Percentiles rank a stretch among this genome's conserved stretches.
Evolutionary conservation across 2,329 filamentous ascomycete genomes (phyloP).

Genomic region (Dactylella cylindrospora): DNA sequence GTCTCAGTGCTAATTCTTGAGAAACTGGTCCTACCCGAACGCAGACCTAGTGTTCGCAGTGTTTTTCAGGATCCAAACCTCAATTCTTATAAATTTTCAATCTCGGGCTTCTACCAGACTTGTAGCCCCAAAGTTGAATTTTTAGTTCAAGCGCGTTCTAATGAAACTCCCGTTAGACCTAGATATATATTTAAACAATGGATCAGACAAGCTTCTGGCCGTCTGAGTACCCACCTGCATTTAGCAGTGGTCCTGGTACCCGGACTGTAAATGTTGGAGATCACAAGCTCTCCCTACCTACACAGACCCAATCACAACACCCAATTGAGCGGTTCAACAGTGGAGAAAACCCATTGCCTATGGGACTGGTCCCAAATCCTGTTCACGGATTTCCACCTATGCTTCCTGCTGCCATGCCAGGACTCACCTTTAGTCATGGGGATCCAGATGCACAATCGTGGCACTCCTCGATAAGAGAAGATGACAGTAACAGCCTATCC

Average conservation of each 20-base stretch:
- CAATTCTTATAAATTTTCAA: background rate
- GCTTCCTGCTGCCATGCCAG: constrained; percentile 5
- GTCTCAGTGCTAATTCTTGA: background rate
- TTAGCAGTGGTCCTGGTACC: constrained; percentile 6
- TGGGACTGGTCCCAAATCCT: constrained; percentile 31
- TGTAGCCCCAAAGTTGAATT: background rate
- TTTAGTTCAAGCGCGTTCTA: background rate
- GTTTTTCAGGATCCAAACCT: background rate
- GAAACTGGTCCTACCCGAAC: background rate
- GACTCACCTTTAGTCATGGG: constrained; percentile 12
- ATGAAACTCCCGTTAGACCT: too few species aligned
- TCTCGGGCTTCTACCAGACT: background rate
- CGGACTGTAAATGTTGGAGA: constrained; percentile 36
- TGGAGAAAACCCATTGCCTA: constrained; percentile 26
- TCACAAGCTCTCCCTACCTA: constrained; percentile 36
- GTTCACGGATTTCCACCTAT: constrained; percentile 14
- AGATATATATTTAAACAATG: constrained; percentile 16
- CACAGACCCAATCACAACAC: constrained; percentile 19
- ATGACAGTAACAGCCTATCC: constrained; percentile 27
- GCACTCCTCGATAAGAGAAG: constrained; percentile 26
- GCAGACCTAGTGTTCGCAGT: background rate
- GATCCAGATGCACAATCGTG: constrained; percentile 29
- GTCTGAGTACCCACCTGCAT: constrained; percentile 10
- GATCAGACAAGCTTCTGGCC: constrained; percentile 21
- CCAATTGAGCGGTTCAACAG: constrained; percentile 36